Percentiles rank a stretch among this genome's conserved stretches.
Conservation (phyloP, 2,329 filamentous ascomycete species). For the Elsinoe necatrix region DNA sequence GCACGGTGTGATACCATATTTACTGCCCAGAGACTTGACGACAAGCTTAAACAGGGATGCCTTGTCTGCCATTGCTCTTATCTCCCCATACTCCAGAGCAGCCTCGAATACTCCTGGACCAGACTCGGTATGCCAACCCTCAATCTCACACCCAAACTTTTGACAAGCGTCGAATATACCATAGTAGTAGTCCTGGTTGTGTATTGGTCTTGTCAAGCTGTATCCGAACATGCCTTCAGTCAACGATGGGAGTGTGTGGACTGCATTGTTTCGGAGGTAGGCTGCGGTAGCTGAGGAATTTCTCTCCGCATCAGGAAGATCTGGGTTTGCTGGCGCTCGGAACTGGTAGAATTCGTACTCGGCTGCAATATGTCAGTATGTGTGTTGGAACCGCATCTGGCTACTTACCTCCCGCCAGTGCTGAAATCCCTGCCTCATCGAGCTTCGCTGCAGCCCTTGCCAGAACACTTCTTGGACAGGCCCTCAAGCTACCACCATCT, state of each 20-base stretch:
- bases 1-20: slow-evolving; percentile 86
- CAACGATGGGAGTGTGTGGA: slow-evolving; percentile 63
- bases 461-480: slow-evolving; percentile 71
- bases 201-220: slow-evolving; percentile 74
- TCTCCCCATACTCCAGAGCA: slow-evolving; percentile 82
- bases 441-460: slow-evolving; percentile 60
- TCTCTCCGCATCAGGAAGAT: slow-evolving; percentile 40
- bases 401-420: slow-evolving; percentile 76
- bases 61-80: slow-evolving; percentile 82
- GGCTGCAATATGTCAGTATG: slow-evolving; percentile 43
- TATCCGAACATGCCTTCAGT: slow-evolving; percentile 97
- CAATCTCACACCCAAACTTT: slow-evolving; percentile 70
- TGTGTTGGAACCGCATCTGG: slow-evolving; percentile 13
- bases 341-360: slow-evolving; percentile 97
- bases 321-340: slow-evolving; percentile 50
- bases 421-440: slow-evolving; percentile 59
- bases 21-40: slow-evolving; percentile 78
- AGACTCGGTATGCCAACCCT: slow-evolving; percentile 93
- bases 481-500: slow-evolving; percentile 61
- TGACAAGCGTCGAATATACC: slow-evolving; percentile 73
- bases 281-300: slow-evolving; percentile 62
- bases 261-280: slow-evolving; percentile 66
- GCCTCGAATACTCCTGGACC: slow-evolving; percentile 94
- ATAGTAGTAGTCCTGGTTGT: slow-evolving; percentile 91
- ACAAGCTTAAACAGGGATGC: slow-evolving; percentile 90